phyloP scores from a whole-genome alignment of 2,329 filamentous ascomycete species.

The Fusarium sp. region DNA sequence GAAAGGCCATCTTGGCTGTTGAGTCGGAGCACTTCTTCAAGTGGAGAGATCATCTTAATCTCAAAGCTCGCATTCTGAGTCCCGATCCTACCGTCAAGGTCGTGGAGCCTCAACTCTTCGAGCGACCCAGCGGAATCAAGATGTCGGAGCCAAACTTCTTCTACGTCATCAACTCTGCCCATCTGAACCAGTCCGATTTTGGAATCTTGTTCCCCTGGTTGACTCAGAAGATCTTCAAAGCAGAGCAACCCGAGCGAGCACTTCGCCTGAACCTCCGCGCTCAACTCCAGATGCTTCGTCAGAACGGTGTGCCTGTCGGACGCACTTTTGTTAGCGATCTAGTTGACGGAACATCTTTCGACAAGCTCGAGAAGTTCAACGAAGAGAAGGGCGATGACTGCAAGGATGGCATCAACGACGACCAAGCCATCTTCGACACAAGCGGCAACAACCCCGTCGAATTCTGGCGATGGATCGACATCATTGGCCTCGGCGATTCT shows the following conservation, averaged over 20 bases:
- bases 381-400: conserved; percentile 21
- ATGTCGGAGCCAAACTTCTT: conserved; percentile 73
- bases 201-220: conserved; percentile 82
- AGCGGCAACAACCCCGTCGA: conserved; percentile 54
- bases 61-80: conserved; percentile 74
- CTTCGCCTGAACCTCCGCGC: conserved; percentile 70
- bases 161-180: conserved; percentile 78
- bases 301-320: conserved; percentile 60
- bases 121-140: conserved; percentile 56
- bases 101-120: conserved; percentile 56
- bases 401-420: conserved; percentile 57
- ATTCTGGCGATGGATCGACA: conserved; percentile 65
- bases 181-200: conserved; percentile 86
- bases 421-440: conserved; percentile 63
- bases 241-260: conserved; percentile 67
- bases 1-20: conserved; percentile 73
- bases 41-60: conserved; percentile 77
- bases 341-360: conserved; percentile 57
- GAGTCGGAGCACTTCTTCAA: conserved; percentile 82
- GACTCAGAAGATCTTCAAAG: conserved; percentile 67
- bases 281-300: conserved; percentile 65
- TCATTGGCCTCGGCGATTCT: conserved; percentile 59
- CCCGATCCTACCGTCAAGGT: conserved; percentile 59
- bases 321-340: conserved; percentile 63
- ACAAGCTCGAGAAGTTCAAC: conserved; percentile 49